Percentiles rank a stretch among this genome's conserved stretches.
These are phyloP conservation scores for Podaxis carcinomalis DNA, from an alignment of 768 basidiomycete species.

Conservation along the genomic window DNA sequence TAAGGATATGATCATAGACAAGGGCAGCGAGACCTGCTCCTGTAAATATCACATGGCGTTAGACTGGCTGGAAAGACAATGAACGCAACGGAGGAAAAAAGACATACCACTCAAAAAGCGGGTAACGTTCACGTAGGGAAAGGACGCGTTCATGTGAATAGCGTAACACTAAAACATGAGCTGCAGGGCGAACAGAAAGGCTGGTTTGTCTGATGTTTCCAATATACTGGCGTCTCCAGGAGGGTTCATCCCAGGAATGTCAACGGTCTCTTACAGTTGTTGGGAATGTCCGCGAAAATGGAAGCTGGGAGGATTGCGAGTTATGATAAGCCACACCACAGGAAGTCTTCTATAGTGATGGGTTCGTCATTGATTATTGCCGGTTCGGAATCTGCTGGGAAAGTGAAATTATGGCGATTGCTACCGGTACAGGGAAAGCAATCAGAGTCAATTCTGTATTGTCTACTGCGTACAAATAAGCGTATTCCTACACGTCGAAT, in stretches of 20 bases:
- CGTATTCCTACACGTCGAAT: conserved; percentile 43
- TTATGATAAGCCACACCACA: neutral
- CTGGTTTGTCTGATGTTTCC: neutral
- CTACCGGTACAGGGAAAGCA: too few species aligned
- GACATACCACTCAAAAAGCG: conserved; percentile 8
- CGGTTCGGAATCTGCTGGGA: too few species aligned
- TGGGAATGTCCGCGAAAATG: neutral
- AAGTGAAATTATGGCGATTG: too few species aligned
- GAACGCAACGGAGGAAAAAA: neutral
- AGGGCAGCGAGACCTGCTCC: conserved; percentile 7
- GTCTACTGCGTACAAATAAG: neutral
- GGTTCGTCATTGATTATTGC: too few species aligned
- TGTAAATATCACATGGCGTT: neutral
- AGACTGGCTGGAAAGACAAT: neutral
- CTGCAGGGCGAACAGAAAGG: neutral
- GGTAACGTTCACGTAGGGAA: conserved; percentile 1
- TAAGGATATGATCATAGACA: conserved; percentile 4
- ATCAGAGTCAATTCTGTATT: neutral
- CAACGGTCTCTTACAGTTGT: neutral
- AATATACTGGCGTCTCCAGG: neutral
- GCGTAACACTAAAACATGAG: neutral
- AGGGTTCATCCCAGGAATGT: neutral
- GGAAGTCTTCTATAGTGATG: too few species aligned
- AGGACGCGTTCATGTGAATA: neutral
- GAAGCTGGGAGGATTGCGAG: neutral